A percentile compares a stretch with the other conserved stretches of the same genome.
Evolutionary conservation across 805 yeast species (phyloP).

Genomic region (Myxozyma kluyveri): DNA sequence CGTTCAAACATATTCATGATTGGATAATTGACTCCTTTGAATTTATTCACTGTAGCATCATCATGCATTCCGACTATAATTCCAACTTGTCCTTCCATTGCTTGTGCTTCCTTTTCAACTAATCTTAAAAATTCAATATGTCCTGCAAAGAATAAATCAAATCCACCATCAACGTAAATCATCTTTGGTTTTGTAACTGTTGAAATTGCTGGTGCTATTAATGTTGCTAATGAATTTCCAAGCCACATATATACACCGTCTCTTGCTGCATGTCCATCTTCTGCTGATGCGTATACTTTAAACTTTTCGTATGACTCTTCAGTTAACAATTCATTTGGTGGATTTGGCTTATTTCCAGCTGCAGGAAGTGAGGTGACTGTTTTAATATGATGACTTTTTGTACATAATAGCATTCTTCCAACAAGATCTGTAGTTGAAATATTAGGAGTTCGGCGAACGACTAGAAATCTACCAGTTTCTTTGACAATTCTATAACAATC

Average conservation of each 20-base stretch:
- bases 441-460: conserved; percentile 91
- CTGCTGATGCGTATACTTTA: conserved; percentile 57
- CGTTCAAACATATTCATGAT: conserved; percentile 88
- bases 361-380: conserved; percentile 32
- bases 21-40: conserved; percentile 66
- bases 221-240: conserved; percentile 38
- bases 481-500: conserved; percentile 87
- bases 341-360: background rate
- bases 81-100: conserved; percentile 32
- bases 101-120: conserved; percentile 44
- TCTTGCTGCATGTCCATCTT: conserved; percentile 57
- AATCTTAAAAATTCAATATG: conserved; percentile 71
- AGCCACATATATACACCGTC: conserved; percentile 54
- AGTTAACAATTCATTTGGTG: conserved; percentile 31
- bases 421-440: conserved; percentile 94
- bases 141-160: conserved; percentile 91
- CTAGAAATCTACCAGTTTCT: conserved; percentile 77
- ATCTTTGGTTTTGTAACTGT: conserved; percentile 28
- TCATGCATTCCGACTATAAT: conserved; percentile 69
- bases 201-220: conserved; percentile 29
- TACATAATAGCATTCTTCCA: conserved; percentile 71
- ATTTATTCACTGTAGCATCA: conserved; percentile 54
- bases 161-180: conserved; percentile 74
- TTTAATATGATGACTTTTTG: conserved; percentile 56
- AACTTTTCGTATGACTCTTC: conserved; percentile 46